phyloP scores from a whole-genome alignment of 2,329 filamentous ascomycete species.

The Colletotrichum camelliae region DNA sequence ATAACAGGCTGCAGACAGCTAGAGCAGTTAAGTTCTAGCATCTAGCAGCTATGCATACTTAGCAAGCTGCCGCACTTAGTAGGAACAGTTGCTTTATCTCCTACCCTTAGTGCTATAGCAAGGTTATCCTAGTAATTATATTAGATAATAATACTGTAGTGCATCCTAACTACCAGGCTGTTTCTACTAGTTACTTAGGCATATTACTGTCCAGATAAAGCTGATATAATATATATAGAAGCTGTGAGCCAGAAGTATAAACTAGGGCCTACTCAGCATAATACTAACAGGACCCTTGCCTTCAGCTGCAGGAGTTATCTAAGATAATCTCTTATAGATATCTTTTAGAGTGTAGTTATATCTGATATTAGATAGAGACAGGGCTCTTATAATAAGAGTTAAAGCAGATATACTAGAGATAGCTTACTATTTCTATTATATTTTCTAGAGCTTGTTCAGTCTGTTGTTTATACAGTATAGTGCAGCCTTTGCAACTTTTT shows the following conservation, averaged over 20 bases:
- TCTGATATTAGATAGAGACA: too few species aligned
- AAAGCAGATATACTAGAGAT: not conserved
- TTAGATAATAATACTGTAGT: not conserved
- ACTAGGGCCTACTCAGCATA: not conserved
- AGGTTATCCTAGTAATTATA: not conserved
- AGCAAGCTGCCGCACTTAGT: not conserved
- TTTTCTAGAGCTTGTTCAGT: not conserved
- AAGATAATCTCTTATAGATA: not conserved
- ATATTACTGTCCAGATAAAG: too few species aligned
- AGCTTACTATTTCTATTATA: not conserved
- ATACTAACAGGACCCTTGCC: not conserved
- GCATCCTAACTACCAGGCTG: not conserved
- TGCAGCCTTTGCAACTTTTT: too few species aligned
- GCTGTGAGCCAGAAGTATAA: not conserved
- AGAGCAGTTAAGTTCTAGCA: not conserved
- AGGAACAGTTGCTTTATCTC: not conserved
- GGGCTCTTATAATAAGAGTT: too few species aligned
- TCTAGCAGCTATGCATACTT: not conserved
- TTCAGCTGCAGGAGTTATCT: not conserved
- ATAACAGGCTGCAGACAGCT: not conserved
- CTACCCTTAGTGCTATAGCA: not conserved
- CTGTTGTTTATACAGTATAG: not conserved
- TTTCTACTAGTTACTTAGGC: too few species aligned
- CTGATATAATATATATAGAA: too few species aligned
- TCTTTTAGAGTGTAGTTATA: too few species aligned